These are phyloP conservation scores for Micractinium conductrix DNA, from an alignment of 139 green algal genomes.

Conservation along the genomic window DNA sequence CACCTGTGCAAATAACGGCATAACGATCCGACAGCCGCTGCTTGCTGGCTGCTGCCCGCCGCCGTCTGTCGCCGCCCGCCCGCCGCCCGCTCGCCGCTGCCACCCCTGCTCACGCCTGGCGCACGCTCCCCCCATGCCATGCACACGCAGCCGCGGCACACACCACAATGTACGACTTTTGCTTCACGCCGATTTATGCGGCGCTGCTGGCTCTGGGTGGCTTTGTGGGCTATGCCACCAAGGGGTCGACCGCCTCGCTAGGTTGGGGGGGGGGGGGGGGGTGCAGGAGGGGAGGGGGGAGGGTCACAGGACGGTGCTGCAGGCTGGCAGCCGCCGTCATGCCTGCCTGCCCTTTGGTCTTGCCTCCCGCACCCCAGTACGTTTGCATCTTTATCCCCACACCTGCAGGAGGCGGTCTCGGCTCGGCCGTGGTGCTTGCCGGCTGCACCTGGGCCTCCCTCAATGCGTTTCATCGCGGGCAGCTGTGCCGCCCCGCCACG, in stretches of 20 bases:
- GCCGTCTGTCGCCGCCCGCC: no score
- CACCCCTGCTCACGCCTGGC: no score
- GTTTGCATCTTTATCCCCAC: neutral
- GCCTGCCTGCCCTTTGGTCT: neutral
- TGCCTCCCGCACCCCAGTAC: neutral
- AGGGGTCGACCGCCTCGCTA: slow-evolving; percentile 31
- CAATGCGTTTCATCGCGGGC: slow-evolving; percentile 18
- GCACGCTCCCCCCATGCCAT: no score
- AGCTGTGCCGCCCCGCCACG: slow-evolving; percentile 20
- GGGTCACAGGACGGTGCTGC: no score
- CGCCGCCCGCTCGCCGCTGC: no score
- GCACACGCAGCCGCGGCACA: no score
- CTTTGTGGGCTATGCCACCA: slow-evolving; percentile 12
- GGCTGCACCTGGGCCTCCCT: slow-evolving; percentile 7
- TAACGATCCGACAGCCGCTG: no score
- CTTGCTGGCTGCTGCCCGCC: no score
- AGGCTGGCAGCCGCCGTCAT: neutral
- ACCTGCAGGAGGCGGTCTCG: slow-evolving; percentile 18
- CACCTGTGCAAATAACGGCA: no score
- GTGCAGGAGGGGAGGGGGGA: neutral
- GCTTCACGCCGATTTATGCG: slow-evolving; percentile 32
- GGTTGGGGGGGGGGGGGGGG: neutral
- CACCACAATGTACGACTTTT: slow-evolving; percentile 40
- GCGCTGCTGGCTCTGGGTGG: slow-evolving; percentile 28
- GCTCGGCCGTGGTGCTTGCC: slow-evolving; percentile 27